phyloP scores from a whole-genome alignment of 768 basidiomycete genomes.

The Boletus barrowsii region DNA sequence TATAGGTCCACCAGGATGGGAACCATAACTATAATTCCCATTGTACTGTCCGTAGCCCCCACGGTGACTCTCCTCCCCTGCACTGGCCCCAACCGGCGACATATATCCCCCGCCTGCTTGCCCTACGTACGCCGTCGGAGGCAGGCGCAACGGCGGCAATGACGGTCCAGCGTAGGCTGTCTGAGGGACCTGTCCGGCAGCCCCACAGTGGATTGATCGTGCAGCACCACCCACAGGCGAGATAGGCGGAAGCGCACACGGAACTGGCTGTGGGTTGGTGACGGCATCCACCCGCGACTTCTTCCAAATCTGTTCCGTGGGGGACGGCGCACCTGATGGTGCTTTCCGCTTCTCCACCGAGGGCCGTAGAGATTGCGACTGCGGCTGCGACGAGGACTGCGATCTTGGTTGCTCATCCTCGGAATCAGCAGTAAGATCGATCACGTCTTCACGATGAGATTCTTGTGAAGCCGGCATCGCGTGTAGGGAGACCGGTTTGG shows the following conservation, averaged over 20 bases:
- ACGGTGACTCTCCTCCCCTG: constrained; percentile 19
- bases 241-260: constrained; percentile 22
- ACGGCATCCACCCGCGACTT: constrained; percentile 44
- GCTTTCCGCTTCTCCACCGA: constrained; percentile 59
- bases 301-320: constrained; percentile 74
- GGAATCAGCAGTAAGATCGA: constrained; percentile 81
- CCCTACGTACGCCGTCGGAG: constrained; percentile 17
- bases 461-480: constrained; percentile 23
- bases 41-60: constrained; percentile 24
- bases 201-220: constrained; percentile 15
- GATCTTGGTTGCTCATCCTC: constrained; percentile 61
- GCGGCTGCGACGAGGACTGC: constrained; percentile 24
- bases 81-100: constrained; percentile 17
- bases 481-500: constrained; percentile 23
- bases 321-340: constrained; percentile 45
- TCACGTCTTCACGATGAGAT: constrained; percentile 51
- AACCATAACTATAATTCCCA: constrained; percentile 22
- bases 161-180: constrained; percentile 21
- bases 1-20: constrained; percentile 20
- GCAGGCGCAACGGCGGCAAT: constrained; percentile 29
- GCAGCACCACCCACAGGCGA: constrained; percentile 19
- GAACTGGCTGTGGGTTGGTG: constrained; percentile 9
- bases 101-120: constrained; percentile 20
- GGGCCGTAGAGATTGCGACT: constrained; percentile 29
- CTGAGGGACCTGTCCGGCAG: constrained; percentile 14